Base-by-base conservation (phyloP, 371 early-diverging fungal species). In the Mycotypha africana region DNA sequence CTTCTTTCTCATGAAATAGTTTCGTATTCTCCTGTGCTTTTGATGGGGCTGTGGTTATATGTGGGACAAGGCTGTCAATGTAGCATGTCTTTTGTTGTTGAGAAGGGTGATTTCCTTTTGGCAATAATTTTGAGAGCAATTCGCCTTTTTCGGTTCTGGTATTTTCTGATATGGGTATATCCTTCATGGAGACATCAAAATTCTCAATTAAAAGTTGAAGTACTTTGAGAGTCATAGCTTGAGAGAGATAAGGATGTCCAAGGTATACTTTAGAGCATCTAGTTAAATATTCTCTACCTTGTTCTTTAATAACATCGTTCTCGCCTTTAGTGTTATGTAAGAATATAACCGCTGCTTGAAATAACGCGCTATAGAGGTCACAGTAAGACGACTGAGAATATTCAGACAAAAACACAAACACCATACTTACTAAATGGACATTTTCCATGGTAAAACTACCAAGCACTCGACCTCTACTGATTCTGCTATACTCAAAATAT, bases 281-380 rank as follows among this genome's bases (percentile, higher is more conserved):
- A 3, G 42, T 26, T 12, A 69, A 31, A 28, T 62, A 44, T 6
- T 42, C 38, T n/a, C 19, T 43, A 10, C 65, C 62, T 41, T 60
- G 48, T 9, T 55, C 49, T 4, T 41, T 45, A 4, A 62, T 14
- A 15, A 34, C 40, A 4, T 39, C 37, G 17, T 65, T 67, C 16
- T 60, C 58, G 14, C 65, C 58, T 41, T 60, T 65, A 14, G 67
- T 58, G 32, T 62, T 65, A 25, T 65, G 60, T 16, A 71, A 42
- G 45, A 71, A 67, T 10, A 71, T 56, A 31, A 71, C 60, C 10
- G 65, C 58, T 16, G 67, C 58, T 45, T 71, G 71, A 22, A 67
- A 64, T 16, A 64, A 43, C 25, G 65, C 42, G 23, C 70, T 70
- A 38, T 22, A 17, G 15, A n/a, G 17, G 30, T 28, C 30, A 6